These are phyloP conservation scores for Cladobotryum protrusum DNA, from an alignment of 2,329 filamentous ascomycete genomes.

Conservation along the genomic window DNA sequence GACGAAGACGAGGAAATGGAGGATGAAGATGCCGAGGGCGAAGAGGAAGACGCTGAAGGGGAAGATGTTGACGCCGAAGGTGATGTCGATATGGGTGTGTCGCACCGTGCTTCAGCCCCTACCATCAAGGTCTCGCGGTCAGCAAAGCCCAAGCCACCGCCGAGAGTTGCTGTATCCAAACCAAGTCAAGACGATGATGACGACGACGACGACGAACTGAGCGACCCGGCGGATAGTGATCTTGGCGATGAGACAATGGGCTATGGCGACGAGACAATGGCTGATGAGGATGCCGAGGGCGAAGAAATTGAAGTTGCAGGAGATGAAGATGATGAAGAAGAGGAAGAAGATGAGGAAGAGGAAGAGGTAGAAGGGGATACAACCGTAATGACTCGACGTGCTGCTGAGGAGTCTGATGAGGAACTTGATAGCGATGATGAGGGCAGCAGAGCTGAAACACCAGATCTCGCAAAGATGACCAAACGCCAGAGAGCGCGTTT, in stretches of 20 bases:
- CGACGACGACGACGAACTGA: constrained; percentile 51
- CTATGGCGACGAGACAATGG: constrained; percentile 40
- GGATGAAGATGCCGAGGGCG: constrained; percentile 32
- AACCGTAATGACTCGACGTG: constrained; percentile 23
- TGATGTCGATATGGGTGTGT: constrained; percentile 41
- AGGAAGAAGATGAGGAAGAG: constrained; percentile 32
- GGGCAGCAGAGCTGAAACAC: constrained; percentile 44
- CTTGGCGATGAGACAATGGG: constrained; percentile 32
- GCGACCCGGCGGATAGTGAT: constrained; percentile 48
- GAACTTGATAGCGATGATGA: constrained; percentile 27
- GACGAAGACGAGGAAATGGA: constrained; percentile 41
- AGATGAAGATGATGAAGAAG: constrained; percentile 38
- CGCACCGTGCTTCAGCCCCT: constrained; percentile 22
- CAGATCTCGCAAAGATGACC: constrained; percentile 54
- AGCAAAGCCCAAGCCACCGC: constrained; percentile 29
- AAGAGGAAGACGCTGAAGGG: constrained; percentile 36
- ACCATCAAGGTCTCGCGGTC: constrained; percentile 43
- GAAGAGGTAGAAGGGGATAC: constrained; percentile 33
- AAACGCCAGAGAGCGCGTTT: constrained; percentile 55
- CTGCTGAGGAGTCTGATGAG: constrained; percentile 18
- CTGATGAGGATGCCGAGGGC: constrained; percentile 42
- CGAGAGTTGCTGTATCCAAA: constrained; percentile 28
- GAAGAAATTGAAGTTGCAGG: constrained; percentile 37
- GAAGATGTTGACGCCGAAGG: constrained; percentile 37
- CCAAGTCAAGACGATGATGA: constrained; percentile 38